phyloP scores from a whole-genome alignment of 2,329 filamentous ascomycete genomes.

The Fusarium graminum region DNA sequence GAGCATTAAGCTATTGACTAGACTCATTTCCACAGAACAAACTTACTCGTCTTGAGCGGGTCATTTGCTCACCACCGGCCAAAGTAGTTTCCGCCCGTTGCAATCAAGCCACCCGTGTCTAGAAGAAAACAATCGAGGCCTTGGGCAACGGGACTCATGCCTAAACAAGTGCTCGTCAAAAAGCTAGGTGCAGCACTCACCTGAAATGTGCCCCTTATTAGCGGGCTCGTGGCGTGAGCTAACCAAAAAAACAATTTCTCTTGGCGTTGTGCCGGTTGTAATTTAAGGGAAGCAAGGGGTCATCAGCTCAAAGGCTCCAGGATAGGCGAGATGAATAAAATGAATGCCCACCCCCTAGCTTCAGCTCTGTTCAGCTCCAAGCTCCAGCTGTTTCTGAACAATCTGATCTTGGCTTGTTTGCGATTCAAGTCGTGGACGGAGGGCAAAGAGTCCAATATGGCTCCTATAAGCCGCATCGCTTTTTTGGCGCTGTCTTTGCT shows the following conservation, averaged over 20 bases:
- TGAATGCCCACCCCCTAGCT: slow-evolving; percentile 15
- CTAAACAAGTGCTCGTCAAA: slow-evolving; percentile 15
- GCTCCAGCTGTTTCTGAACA: slow-evolving; percentile 8
- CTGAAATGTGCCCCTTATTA: slow-evolving; percentile 37
- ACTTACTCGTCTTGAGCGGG: neutral
- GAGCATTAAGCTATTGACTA: slow-evolving; percentile 15
- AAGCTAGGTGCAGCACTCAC: slow-evolving; percentile 20
- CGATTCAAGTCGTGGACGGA: slow-evolving; percentile 35
- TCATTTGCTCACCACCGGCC: neutral
- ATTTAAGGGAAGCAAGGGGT: slow-evolving; percentile 34
- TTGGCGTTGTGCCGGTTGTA: slow-evolving; percentile 34
- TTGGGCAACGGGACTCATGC: slow-evolving; percentile 20
- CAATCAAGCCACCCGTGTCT: slow-evolving; percentile 18
- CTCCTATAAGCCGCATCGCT: slow-evolving; percentile 45
- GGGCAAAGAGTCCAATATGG: slow-evolving; percentile 43
- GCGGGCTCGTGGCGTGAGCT: slow-evolving; percentile 44
- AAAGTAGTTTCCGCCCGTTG: neutral
- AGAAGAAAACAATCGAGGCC: neutral
- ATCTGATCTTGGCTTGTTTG: slow-evolving; percentile 19
- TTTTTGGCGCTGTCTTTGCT: slow-evolving; percentile 45
- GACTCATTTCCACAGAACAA: slow-evolving; percentile 6
- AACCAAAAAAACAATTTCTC: slow-evolving; percentile 33
- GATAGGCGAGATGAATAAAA: slow-evolving; percentile 48
- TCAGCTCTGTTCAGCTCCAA: slow-evolving; percentile 6
- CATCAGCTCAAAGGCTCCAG: neutral